A percentile compares a stretch with the other conserved stretches of the same genome.
Evolutionary conservation across 2,329 filamentous ascomycete genomes (phyloP).

Genomic region (Macrophomina tecta): DNA sequence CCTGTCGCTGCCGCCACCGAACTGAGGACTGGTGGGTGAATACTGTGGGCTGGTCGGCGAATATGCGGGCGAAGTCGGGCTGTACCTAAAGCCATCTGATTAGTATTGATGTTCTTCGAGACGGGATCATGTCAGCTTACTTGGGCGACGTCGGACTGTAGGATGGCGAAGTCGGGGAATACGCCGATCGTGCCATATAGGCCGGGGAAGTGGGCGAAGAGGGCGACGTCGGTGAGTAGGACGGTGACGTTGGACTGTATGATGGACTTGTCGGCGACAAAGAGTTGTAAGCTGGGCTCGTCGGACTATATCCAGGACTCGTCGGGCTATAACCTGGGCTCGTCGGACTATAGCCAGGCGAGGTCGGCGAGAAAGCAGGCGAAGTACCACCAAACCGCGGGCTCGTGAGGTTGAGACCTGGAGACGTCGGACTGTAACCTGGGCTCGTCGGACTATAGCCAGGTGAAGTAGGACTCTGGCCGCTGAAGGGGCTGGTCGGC

Average conservation of each 20-base stretch:
- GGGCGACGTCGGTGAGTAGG: conserved; percentile 78
- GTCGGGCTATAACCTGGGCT: conserved; percentile 67
- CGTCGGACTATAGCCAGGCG: conserved; percentile 59
- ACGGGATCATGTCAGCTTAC: too few species aligned
- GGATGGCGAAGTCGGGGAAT: conserved; percentile 57
- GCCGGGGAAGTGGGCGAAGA: conserved; percentile 60
- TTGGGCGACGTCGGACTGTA: conserved; percentile 50
- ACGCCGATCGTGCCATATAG: conserved; percentile 40
- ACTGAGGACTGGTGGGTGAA: conserved; percentile 60
- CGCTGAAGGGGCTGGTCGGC: conserved; percentile 77
- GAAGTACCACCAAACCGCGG: conserved; percentile 50
- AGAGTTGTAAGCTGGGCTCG: conserved; percentile 66
- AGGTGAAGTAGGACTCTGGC: conserved; percentile 48
- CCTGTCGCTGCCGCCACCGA: conserved; percentile 40
- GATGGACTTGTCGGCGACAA: conserved; percentile 59
- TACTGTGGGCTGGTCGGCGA: conserved; percentile 50
- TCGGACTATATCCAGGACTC: conserved; percentile 75
- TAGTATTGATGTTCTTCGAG: too few species aligned
- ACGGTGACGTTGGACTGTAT: conserved; percentile 66
- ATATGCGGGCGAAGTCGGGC: conserved; percentile 55
- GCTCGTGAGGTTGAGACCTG: conserved; percentile 62
- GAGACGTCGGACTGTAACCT: conserved; percentile 67
- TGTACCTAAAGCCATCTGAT: conserved; percentile 52
- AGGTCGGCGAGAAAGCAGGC: conserved; percentile 57
- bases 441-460: conserved; percentile 47